Evolutionary conservation across 78 protist genomes (phyloP), one percentile per base, ranked within the genome.

Genomic region (Abeoforma whisleri): DNA sequence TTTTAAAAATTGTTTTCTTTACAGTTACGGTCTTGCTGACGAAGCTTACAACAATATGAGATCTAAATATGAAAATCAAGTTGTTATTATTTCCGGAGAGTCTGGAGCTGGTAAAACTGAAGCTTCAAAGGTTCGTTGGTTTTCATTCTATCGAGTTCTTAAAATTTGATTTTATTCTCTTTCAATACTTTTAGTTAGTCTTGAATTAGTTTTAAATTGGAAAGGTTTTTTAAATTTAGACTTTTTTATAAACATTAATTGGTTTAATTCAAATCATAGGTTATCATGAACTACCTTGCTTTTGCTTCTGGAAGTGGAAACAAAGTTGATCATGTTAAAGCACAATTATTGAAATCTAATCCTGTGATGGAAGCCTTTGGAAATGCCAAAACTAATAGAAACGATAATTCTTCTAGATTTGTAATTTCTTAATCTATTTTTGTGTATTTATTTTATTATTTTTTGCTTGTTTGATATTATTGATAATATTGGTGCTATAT

Each of bases 101-200:
- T 93, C 96, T 62, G 99, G 99, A 57, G 99, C 99, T 0, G 97
- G 97, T 79, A 95, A 96, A 89, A 93, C 96, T 1, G 96, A 92
- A 76, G 89, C 91, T 69, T 83, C 94, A 33, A 94, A 94, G 92
- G 70, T n/a, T n/a, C n/a, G n/a, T n/a, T n/a, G n/a, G n/a, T n/a
- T n/a, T n/a, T n/a, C n/a, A n/a, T n/a, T n/a, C n/a, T n/a, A n/a
- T n/a, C n/a, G n/a, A n/a, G n/a, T n/a, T n/a, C n/a, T n/a, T n/a
- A n/a, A n/a, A n/a, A n/a, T n/a, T n/a, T n/a, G n/a, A n/a, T n/a
- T n/a, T n/a, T n/a, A n/a, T n/a, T n/a, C n/a, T n/a, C n/a, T n/a
- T n/a, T n/a, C n/a, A n/a, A n/a, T n/a, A n/a, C n/a, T n/a, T n/a
- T n/a, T n/a, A n/a, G n/a, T n/a, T n/a, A n/a, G n/a, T n/a, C n/a